Evolutionary conservation across 768 basidiomycete species (phyloP).

Genomic region (Tricholoma matsutake): DNA sequence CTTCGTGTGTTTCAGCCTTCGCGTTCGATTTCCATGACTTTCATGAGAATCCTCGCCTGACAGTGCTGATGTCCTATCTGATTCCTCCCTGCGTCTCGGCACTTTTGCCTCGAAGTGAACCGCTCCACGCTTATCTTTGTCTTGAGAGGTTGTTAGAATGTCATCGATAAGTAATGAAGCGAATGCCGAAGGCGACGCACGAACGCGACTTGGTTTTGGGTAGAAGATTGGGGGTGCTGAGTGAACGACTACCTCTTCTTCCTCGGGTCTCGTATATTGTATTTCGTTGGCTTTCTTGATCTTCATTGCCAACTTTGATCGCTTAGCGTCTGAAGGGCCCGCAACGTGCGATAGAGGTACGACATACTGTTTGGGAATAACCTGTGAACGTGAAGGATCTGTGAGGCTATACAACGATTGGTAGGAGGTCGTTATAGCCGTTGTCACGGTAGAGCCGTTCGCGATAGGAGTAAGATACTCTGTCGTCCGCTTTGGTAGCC

Average conservation of each 20-base stretch:
- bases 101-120: constrained; percentile 30
- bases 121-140: constrained; percentile 26
- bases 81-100: constrained; percentile 12
- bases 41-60: constrained; percentile 13
- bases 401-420: constrained; percentile 68
- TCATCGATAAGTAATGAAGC: constrained; percentile 68
- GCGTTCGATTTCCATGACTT: constrained; percentile 21
- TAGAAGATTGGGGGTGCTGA: constrained; percentile 56
- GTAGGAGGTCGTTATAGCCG: constrained; percentile 80
- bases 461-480: constrained; percentile 76
- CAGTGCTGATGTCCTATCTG: background rate
- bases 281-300: constrained; percentile 56
- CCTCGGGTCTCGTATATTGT: constrained; percentile 35
- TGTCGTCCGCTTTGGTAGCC: constrained; percentile 47
- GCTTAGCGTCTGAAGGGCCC: constrained; percentile 36
- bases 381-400: constrained; percentile 40
- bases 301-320: constrained; percentile 77
- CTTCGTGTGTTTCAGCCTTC: constrained; percentile 20
- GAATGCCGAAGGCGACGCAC: constrained; percentile 78
- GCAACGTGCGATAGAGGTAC: constrained; percentile 36
- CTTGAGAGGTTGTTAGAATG: constrained; percentile 35
- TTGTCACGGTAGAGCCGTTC: constrained; percentile 80
- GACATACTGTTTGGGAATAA: constrained; percentile 41
- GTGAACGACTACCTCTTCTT: constrained; percentile 34
- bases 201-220: constrained; percentile 47